phyloP scores from a whole-genome alignment of 331 rosid genomes.

The Rhamnella rubrinervis region DNA sequence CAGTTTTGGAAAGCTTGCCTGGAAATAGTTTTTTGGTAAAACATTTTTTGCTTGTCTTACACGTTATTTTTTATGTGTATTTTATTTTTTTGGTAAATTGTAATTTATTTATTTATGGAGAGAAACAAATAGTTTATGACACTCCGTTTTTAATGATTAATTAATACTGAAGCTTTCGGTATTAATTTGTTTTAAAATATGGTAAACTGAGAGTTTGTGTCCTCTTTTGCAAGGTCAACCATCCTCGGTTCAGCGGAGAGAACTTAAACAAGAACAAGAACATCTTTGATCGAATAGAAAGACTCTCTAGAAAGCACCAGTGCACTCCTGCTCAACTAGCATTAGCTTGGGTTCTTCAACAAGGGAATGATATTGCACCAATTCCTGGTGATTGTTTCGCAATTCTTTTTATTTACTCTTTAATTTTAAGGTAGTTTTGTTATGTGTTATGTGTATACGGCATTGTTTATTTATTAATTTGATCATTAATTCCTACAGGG shows the following conservation, averaged over 20 bases:
- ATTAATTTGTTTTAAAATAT: too few relatives aligned
- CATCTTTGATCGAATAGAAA: conserved; percentile 39
- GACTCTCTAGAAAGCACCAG: conserved; percentile 33
- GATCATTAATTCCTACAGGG: conserved; percentile 23
- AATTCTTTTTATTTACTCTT: background rate
- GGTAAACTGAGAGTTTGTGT: too few relatives aligned
- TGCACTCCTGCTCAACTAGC: conserved; percentile 49
- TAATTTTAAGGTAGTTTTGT: too few relatives aligned
- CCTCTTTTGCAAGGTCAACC: background rate
- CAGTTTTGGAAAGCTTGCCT: conserved; percentile 40
- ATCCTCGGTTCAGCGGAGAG: conserved; percentile 51
- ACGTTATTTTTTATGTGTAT: background rate
- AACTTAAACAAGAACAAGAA: conserved; percentile 56
- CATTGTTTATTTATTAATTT: too few relatives aligned
- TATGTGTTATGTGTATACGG: too few relatives aligned
- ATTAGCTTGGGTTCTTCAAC: conserved; percentile 51
- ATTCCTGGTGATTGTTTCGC: conserved; percentile 47
- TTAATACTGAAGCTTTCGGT: too few relatives aligned
- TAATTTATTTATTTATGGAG: too few relatives aligned
- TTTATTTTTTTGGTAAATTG: background rate
- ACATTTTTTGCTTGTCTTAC: background rate
- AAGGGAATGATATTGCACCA: conserved; percentile 60
- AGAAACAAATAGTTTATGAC: too few relatives aligned
- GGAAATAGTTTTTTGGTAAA: conserved; percentile 24
- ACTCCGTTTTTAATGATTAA: too few relatives aligned